These are phyloP conservation scores for Endotrypanum monterogeii DNA, from an alignment of 208 protist genomes.

Conservation along the genomic window DNA sequence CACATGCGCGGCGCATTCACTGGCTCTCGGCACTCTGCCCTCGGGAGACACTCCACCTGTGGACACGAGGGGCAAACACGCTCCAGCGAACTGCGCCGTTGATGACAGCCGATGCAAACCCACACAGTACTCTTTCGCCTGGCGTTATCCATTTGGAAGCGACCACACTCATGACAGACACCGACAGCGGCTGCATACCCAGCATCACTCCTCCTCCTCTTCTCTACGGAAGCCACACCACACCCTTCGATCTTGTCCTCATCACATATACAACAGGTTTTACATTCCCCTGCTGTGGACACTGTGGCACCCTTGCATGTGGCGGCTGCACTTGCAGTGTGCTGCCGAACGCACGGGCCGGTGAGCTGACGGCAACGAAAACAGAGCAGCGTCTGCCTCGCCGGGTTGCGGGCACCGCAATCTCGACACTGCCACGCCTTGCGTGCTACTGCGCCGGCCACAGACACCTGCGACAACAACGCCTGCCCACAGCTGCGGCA, in stretches of 20 bases:
- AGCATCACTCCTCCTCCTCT: neutral
- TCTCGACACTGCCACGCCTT: constrained; percentile 62
- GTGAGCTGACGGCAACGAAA: constrained; percentile 59
- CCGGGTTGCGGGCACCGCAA: constrained; percentile 69
- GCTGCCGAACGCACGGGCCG: constrained; percentile 42
- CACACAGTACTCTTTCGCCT: constrained; percentile 47
- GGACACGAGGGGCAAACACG: constrained; percentile 74
- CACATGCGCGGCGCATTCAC: constrained; percentile 30
- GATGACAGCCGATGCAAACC: constrained; percentile 68
- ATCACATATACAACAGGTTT: neutral
- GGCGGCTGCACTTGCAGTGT: neutral
- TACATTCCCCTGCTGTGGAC: neutral
- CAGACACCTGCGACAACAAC: constrained; percentile 14
- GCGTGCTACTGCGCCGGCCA: constrained; percentile 47
- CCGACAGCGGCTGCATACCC: constrained; percentile 35
- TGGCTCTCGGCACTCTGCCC: constrained; percentile 31
- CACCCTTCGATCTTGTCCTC: neutral
- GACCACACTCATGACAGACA: constrained; percentile 57
- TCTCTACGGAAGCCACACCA: neutral
- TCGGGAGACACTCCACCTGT: constrained; percentile 80
- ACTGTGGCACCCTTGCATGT: neutral
- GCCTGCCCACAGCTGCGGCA: constrained; percentile 68
- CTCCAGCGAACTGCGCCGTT: constrained; percentile 75
- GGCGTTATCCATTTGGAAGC: constrained; percentile 52
- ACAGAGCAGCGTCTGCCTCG: constrained; percentile 66